Percentiles rank a stretch among this genome's conserved stretches.
phyloP scores from a whole-genome alignment of 176 grass and related monocot genomes.

The Rhynchospora breviuscula region DNA sequence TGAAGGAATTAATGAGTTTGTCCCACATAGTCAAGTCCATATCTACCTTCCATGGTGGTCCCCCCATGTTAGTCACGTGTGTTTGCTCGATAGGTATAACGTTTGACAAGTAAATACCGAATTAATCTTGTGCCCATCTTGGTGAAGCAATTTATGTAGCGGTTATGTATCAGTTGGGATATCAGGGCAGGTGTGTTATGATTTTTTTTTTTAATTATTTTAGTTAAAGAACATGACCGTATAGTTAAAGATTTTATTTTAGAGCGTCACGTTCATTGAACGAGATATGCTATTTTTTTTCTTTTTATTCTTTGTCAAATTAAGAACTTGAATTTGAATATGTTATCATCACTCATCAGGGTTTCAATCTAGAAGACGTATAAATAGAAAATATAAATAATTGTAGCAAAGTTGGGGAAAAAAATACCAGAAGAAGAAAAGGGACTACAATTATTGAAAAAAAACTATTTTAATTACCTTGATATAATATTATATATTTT shows the following conservation, averaged over 20 bases:
- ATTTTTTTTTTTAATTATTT: background rate
- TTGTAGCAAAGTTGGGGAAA: too few relatives aligned
- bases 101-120: background rate
- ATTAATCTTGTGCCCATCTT: background rate
- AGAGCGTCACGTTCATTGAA: background rate
- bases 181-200: background rate
- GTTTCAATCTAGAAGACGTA: background rate
- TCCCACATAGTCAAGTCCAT: conserved; percentile 20
- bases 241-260: background rate
- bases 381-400: background rate
- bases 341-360: background rate
- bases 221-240: background rate
- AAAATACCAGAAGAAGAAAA: too few relatives aligned
- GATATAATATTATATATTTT: too few relatives aligned
- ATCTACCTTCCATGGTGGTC: background rate
- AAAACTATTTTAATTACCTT: too few relatives aligned
- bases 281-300: background rate
- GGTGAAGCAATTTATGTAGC: background rate
- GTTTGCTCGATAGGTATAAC: conserved; percentile 18
- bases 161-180: background rate
- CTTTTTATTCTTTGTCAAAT: background rate
- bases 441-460: too few relatives aligned
- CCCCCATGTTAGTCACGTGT: conserved; percentile 25
- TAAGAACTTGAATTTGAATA: background rate
- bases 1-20: conserved; percentile 14